Evolutionary conservation across 2,329 filamentous ascomycete species (phyloP).

Genomic region (Botryotinia calthae): DNA sequence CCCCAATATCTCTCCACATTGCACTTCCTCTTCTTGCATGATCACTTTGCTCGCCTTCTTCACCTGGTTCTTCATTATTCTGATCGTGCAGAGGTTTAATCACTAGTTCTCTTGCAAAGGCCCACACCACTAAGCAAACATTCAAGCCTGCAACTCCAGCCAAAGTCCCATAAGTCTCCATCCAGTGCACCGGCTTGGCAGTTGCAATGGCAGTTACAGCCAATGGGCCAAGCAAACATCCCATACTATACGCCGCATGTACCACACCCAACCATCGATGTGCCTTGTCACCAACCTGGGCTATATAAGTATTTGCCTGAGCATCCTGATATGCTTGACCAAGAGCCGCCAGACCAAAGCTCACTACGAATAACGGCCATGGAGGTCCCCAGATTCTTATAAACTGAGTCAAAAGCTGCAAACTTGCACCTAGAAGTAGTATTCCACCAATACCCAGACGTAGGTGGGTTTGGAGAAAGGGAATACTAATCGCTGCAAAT

Average conservation of each 20-base stretch:
- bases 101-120: background rate
- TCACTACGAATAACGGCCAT: slow-evolving; percentile 55
- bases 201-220: slow-evolving; percentile 51
- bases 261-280: slow-evolving; percentile 63
- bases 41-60: background rate
- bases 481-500: slow-evolving; percentile 44
- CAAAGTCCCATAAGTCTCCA: slow-evolving; percentile 1
- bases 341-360: slow-evolving; percentile 56
- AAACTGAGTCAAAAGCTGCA: slow-evolving; percentile 54
- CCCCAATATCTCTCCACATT: slow-evolving; percentile 46
- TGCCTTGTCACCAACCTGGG: slow-evolving; percentile 45
- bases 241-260: slow-evolving; percentile 56
- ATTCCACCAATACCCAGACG: slow-evolving; percentile 55
- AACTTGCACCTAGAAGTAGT: slow-evolving; percentile 52
- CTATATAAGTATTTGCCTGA: slow-evolving; percentile 61
- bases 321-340: slow-evolving; percentile 65
- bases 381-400: slow-evolving; percentile 57
- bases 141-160: background rate
- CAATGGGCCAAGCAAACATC: slow-evolving; percentile 57
- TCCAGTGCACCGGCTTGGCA: slow-evolving; percentile 46
- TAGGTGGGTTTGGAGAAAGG: slow-evolving; percentile 53
- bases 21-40: slow-evolving; percentile 33
- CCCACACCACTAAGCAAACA: background rate
- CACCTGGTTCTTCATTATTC: background rate
- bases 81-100: background rate